Base-by-base conservation (phyloP, 2,329 filamentous ascomycete genomes). In the Claviceps humidiphila region DNA sequence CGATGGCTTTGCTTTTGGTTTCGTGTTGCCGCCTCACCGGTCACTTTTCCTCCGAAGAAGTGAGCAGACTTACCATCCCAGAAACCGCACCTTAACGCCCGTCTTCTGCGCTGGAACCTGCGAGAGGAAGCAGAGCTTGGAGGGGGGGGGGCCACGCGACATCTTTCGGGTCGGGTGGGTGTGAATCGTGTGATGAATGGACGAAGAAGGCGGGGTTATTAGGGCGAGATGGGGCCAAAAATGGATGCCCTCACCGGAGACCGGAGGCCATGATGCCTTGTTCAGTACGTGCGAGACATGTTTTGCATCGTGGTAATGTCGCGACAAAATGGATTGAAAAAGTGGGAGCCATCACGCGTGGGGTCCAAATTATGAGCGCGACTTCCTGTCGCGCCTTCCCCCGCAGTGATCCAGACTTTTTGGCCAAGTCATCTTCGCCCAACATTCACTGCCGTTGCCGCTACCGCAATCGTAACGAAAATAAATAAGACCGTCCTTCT, bases 31-130 rank as follows among this genome's bases (percentile, higher is more conserved):
- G 30, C 30, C 30, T 34, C 30, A 34, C 30, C 30, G 30, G 30
- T 34, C 30, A 34, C 9, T n/a, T 37, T 14, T 26, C 43, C 17
- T 22, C n/a, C 48, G 17, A 38, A 22, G 7, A 34, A 14, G 30
- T 14, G 34, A 46, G 20, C 34, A 49, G 70, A 34, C 81, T 71
- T 76, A 95, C 91, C 90, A 96, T 67, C 89, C 90, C 49, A 97
- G 70, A 66, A 97, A 95, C 55, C 91, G 84, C 55, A 96, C 84
- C 70, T 97, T 97, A n/a, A 81, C 78, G 42, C 79, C 78, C 14
- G 71, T 57, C n/a, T 70, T 63, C 48, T 71, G 71, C 49, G 63
- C 62, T 3, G 76, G 70, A 14, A 90, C 69, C 53, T 77, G 71
- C 14, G 78, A 80, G 51, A 91, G 73, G 54, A 89, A 80, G 54